A percentile compares a stretch with the other conserved stretches of the same genome.
Conservation (phyloP, 345 rosid species). For the Melaleuca quinquenervia region DNA sequence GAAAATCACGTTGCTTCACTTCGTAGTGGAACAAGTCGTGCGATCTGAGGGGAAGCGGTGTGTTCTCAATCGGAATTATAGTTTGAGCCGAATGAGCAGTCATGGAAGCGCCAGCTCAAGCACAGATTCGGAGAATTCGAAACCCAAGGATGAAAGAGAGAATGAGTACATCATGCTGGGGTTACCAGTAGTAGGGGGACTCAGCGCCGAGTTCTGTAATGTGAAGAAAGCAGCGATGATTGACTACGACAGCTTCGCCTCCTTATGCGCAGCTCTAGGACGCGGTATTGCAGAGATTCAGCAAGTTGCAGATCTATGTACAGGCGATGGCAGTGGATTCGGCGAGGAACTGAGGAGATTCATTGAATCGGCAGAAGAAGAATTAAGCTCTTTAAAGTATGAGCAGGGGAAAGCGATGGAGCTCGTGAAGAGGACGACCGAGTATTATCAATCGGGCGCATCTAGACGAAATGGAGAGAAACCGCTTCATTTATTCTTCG, state of each 20-base stretch:
- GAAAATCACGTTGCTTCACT: constrained; percentile 73
- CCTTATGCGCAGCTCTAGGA: constrained; percentile 35
- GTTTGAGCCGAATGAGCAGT: constrained; percentile 28
- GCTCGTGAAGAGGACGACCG: constrained; percentile 58
- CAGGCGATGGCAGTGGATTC: constrained; percentile 23
- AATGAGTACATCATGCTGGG: constrained; percentile 59
- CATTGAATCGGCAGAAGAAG: constrained; percentile 49
- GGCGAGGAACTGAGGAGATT: constrained; percentile 44
- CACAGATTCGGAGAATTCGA: neutral
- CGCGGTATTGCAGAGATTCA: constrained; percentile 30
- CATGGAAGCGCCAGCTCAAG: constrained; percentile 12
- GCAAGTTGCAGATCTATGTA: constrained; percentile 13
- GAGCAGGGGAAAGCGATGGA: constrained; percentile 54
- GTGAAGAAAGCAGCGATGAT: constrained; percentile 75
- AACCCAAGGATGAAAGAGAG: constrained; percentile 42
- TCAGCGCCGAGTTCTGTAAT: constrained; percentile 59
- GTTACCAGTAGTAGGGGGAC: constrained; percentile 64
- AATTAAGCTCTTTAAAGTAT: constrained; percentile 26
- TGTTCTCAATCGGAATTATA: constrained; percentile 28
- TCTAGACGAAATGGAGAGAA: constrained; percentile 25
- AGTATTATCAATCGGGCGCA: constrained; percentile 66
- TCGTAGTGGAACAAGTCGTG: constrained; percentile 76
- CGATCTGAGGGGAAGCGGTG: constrained; percentile 75
- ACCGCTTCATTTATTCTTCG: constrained; percentile 51
- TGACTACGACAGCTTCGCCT: constrained; percentile 33